phyloP scores from a whole-genome alignment of 768 basidiomycete species.

The Lepiota venenata region DNA sequence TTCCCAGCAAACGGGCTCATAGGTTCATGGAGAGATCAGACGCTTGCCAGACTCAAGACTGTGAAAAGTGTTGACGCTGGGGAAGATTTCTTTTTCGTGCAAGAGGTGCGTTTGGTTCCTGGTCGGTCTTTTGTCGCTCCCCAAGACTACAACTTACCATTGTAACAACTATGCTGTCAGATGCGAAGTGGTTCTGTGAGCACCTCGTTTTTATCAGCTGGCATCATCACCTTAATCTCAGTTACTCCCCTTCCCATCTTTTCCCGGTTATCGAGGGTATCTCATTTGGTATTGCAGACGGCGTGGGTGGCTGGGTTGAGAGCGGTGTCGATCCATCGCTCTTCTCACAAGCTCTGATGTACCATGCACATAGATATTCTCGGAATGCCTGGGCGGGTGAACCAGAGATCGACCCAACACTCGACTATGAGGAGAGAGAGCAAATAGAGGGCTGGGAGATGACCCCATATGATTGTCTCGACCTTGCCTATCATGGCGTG shows the following conservation, averaged over 20 bases:
- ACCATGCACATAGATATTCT: slow-evolving; percentile 72
- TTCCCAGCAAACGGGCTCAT: slow-evolving; percentile 58
- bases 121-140: not conserved
- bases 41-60: slow-evolving; percentile 44
- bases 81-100: slow-evolving; percentile 56
- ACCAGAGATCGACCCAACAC: slow-evolving; percentile 76
- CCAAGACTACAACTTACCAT: not conserved
- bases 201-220: slow-evolving; percentile 22
- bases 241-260: slow-evolving; percentile 9
- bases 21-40: slow-evolving; percentile 68
- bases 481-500: slow-evolving; percentile 69
- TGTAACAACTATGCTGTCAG: slow-evolving; percentile 29
- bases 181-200: slow-evolving; percentile 80
- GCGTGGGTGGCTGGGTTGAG: slow-evolving; percentile 90
- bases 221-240: slow-evolving; percentile 9
- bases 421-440: slow-evolving; percentile 66
- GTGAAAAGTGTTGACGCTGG: slow-evolving; percentile 36
- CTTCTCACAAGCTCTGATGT: slow-evolving; percentile 92
- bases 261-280: slow-evolving; percentile 53
- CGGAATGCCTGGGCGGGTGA: slow-evolving; percentile 78
- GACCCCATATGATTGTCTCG: slow-evolving; percentile 67
- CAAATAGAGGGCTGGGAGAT: slow-evolving; percentile 76
- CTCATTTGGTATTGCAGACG: slow-evolving; percentile 85
- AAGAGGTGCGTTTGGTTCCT: slow-evolving; percentile 49
- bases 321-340: slow-evolving; percentile 83